Conservation (phyloP, 345 rosid genomes). For the Trapa incisa region DNA sequence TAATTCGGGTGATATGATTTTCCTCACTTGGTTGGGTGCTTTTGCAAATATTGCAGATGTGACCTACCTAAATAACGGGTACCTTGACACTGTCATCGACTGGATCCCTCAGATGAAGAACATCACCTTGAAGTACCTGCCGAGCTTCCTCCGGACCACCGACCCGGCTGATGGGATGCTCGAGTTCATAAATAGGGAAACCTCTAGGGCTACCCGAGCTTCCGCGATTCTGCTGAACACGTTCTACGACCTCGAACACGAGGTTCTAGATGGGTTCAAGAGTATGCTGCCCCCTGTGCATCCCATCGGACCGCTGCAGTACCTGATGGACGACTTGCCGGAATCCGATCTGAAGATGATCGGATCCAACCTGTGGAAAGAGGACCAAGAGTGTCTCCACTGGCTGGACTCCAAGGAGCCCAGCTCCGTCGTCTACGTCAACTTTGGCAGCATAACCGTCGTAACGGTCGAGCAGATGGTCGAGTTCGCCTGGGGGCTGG, state of each 20-base stretch:
- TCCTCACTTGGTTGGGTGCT: no score
- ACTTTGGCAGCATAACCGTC: conserved; percentile 17
- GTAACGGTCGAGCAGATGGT: conserved; percentile 10
- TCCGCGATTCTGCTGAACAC: conserved; percentile 30
- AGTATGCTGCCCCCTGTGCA: conserved; percentile 9
- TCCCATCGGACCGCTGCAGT: conserved; percentile 15
- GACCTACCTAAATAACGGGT: conserved; percentile 30
- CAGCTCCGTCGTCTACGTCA: conserved; percentile 14
- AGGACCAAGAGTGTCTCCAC: conserved; percentile 11
- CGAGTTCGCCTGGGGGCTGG: conserved; percentile 21
- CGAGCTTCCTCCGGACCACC: conserved; percentile 32
- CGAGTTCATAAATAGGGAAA: conserved; percentile 8
- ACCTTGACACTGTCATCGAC: conserved; percentile 25
- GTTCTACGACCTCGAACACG: conserved; percentile 22
- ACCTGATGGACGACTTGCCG: conserved; percentile 7
- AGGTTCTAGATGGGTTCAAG: conserved; percentile 15
- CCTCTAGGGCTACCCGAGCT: conserved; percentile 15
- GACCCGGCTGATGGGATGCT: conserved; percentile 25
- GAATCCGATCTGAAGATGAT: background rate
- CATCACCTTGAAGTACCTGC: conserved; percentile 31
- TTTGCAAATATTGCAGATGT: conserved; percentile 18
- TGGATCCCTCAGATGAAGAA: conserved; percentile 34
- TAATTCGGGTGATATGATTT: no score
- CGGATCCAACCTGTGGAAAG: conserved; percentile 15
- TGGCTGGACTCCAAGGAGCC: conserved; percentile 16